These are phyloP conservation scores for Lactifluus pinguis DNA, from an alignment of 768 basidiomycete genomes.

Conservation along the genomic window DNA sequence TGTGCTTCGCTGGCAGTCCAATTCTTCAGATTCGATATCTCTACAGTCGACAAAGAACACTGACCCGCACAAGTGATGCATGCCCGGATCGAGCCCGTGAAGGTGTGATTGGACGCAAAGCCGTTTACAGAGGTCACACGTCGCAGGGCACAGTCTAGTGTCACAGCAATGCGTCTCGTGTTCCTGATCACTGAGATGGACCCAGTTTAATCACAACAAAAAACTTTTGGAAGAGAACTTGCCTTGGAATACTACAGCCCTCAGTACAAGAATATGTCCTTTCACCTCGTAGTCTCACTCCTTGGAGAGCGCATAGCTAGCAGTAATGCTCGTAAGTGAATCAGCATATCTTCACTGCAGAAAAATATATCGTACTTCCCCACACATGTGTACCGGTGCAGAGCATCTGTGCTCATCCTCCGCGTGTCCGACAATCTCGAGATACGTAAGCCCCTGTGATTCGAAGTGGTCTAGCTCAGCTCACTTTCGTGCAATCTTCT, in stretches of 20 bases:
- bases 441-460: neutral
- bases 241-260: slow-evolving; percentile 8
- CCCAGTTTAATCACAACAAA: neutral
- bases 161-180: slow-evolving; percentile 45
- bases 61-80: slow-evolving; percentile 51
- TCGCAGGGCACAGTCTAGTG: slow-evolving; percentile 41
- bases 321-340: neutral
- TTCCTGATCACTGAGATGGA: slow-evolving; percentile 30
- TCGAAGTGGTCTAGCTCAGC: neutral
- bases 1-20: slow-evolving; percentile 40
- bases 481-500: slow-evolving; percentile 42
- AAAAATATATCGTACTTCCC: slow-evolving; percentile 32
- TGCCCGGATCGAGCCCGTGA: slow-evolving; percentile 35
- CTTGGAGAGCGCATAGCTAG: slow-evolving; percentile 16
- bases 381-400: slow-evolving; percentile 46
- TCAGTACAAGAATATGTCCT: slow-evolving; percentile 11
- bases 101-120: slow-evolving; percentile 43
- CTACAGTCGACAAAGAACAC: slow-evolving; percentile 6
- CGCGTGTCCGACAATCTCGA: slow-evolving; percentile 37
- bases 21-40: neutral
- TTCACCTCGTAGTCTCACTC: neutral
- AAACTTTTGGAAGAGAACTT: neutral
- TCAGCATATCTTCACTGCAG: too few relatives aligned
- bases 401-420: slow-evolving; percentile 47
- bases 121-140: slow-evolving; percentile 47